Evolutionary conservation across 1,284 basidiomycete species (phyloP).

Genomic region (Thecaphora thlaspeos): DNA sequence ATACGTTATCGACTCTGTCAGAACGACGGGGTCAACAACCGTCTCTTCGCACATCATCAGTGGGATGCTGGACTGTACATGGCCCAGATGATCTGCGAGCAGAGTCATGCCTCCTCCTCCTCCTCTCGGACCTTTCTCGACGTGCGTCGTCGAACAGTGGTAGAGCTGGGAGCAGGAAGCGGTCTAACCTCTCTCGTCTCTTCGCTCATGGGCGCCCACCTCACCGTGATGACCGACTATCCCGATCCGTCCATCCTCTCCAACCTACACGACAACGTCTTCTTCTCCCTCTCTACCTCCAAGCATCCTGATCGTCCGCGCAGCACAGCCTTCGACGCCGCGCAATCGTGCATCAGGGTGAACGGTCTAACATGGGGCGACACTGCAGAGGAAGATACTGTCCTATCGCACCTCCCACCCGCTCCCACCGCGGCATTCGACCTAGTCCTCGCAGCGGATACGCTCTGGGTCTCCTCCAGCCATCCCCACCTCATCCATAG

Average conservation of each 20-base stretch:
- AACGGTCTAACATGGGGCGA: conserved; percentile 32
- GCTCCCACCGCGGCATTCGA: conserved; percentile 13
- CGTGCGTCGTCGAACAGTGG: conserved; percentile 24
- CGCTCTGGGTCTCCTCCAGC: conserved; percentile 53
- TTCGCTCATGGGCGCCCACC: conserved; percentile 23
- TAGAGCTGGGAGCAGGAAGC: conserved; percentile 51
- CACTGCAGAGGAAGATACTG: conserved; percentile 7
- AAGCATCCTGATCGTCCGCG: no score
- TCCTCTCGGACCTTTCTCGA: background rate
- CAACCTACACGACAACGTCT: conserved; percentile 19
- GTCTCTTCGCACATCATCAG: conserved; percentile 53
- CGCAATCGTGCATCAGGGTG: conserved; percentile 11
- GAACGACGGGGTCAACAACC: conserved; percentile 38
- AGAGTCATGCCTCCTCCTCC: background rate
- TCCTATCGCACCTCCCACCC: background rate
- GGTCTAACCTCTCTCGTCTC: conserved; percentile 44
- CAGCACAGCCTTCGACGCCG: background rate
- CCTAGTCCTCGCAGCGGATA: conserved; percentile 44
- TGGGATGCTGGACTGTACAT: conserved; percentile 53
- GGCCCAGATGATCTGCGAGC: conserved; percentile 35
- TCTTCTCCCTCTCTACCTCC: conserved; percentile 7
- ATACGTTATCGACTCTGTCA: conserved; percentile 37
- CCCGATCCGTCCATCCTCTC: conserved; percentile 29
- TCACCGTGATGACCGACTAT: conserved; percentile 37
- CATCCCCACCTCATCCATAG: conserved; percentile 42